Evolutionary conservation across 2,329 filamentous ascomycete species (phyloP), one percentile per base, ranked within the genome.

Genomic region (Diplodia scrobiculata): DNA sequence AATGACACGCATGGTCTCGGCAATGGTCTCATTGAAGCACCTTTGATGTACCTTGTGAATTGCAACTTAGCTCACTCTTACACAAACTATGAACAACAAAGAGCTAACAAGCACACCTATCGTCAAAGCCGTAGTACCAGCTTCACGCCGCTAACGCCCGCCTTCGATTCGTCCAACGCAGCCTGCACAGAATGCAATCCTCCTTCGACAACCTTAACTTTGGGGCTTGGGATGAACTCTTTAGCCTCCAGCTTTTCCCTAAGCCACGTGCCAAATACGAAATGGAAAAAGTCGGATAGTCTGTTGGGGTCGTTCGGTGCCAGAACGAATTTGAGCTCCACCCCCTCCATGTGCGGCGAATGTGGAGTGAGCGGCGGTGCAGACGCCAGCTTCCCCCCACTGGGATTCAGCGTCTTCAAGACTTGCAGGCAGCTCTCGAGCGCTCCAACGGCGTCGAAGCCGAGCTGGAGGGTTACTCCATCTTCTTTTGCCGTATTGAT

Each of bases 111-210:
- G 13, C 7, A 51, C 48, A 51, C 19, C 10, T 14, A 58, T 21
- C 13, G 4, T 64, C 9, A 48, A 17, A 54, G 74, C 85, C 69
- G 65, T 47, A 72, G 34, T 13, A 72, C 71, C 59, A 73, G 63
- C 65, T 73, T 73, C 27, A 45, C 63, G 7, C 68, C 71, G 63
- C 69, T 71, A 13, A 72, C 70, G 0, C 71, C 71, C 36, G 66
- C 48, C 67, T 69, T 71, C 55, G 71, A 64, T 63, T 63, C 65
- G 63, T 73, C 71, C 45, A 73, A 66, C 7, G 50, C 72, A 45
- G 69, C 68, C 17, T 71, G 48, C 21, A 68, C 34, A 10, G 19
- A 41, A 11, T 68, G 64, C 52, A 73, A 51, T 0, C 71, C 71
- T 21, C 68, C 67, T 25, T 68, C 70, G 17, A 73, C 58, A 13